Conservation (phyloP, 1,139 yeast genomes). For the Debaryomyces coudertii region DNA sequence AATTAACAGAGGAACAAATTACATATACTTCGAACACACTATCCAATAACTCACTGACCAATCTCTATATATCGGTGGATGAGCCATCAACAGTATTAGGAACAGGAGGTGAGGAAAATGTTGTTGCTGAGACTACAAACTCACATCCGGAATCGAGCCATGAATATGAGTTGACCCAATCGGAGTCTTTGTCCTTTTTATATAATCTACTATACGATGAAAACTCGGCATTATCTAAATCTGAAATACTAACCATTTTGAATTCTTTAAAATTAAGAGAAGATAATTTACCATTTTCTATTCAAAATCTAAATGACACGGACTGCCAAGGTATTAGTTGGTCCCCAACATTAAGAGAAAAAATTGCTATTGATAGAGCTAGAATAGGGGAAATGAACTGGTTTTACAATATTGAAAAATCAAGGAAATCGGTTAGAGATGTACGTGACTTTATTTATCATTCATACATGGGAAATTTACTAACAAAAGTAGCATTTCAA, state of each 20-base stretch:
- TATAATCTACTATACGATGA: conserved; percentile 46
- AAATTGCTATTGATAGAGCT: conserved; percentile 37
- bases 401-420: conserved; percentile 44
- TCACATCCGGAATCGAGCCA: conserved; percentile 17
- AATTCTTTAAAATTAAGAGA: conserved; percentile 43
- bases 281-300: conserved; percentile 35
- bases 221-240: conserved; percentile 34
- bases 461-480: conserved; percentile 11
- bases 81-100: background rate
- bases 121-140: background rate
- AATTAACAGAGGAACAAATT: conserved; percentile 6
- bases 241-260: conserved; percentile 41
- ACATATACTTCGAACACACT: conserved; percentile 3
- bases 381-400: conserved; percentile 41
- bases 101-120: background rate
- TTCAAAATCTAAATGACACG: conserved; percentile 13
- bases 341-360: conserved; percentile 36
- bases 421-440: conserved; percentile 33
- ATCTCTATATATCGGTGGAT: background rate
- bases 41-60: background rate
- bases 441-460: conserved; percentile 29
- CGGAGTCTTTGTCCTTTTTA: conserved; percentile 45
- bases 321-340: conserved; percentile 45
- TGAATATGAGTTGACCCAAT: conserved; percentile 45
- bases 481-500: conserved; percentile 30